Percentiles rank a stretch among this genome's conserved stretches.
These are phyloP conservation scores for Sporothrix inflata DNA, from an alignment of 2,329 filamentous ascomycete species.

Conservation along the genomic window DNA sequence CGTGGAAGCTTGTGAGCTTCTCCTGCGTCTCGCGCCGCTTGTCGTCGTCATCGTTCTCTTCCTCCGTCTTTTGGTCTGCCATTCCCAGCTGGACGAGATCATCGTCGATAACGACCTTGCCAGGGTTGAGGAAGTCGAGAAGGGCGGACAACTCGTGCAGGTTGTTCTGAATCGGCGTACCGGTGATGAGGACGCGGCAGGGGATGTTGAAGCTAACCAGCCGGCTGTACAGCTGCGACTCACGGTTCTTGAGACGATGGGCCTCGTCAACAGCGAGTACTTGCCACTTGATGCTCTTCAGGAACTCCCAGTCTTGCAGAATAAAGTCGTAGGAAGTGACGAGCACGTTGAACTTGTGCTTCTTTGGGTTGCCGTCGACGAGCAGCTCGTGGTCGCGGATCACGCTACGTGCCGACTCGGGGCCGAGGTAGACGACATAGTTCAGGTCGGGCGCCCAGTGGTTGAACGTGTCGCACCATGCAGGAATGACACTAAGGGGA, in stretches of 20 bases:
- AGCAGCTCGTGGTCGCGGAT: constrained; percentile 91
- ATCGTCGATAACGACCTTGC: constrained; percentile 85
- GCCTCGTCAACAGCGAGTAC: constrained; percentile 96
- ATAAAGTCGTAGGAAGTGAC: constrained; percentile 98
- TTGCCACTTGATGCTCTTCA: constrained; percentile 95
- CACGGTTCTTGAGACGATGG: constrained; percentile 93
- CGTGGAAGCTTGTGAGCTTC: constrained; percentile 84
- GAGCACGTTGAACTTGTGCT: constrained; percentile 95
- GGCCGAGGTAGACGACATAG: constrained; percentile 95
- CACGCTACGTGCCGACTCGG: constrained; percentile 79
- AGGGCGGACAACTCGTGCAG: constrained; percentile 88
- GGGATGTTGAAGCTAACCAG: constrained; percentile 85
- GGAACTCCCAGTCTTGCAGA: constrained; percentile 78
- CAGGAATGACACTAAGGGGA: constrained; percentile 92
- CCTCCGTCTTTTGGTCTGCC: constrained; percentile 39
- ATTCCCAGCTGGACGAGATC: constrained; percentile 78
- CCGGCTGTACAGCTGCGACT: constrained; percentile 88
- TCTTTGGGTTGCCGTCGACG: constrained; percentile 80
- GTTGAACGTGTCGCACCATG: constrained; percentile 98
- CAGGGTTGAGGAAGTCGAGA: constrained; percentile 97
- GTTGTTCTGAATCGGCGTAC: constrained; percentile 97
- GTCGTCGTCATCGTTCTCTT: constrained; percentile 42
- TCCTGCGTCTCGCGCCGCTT: constrained; percentile 76
- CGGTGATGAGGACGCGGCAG: constrained; percentile 89
- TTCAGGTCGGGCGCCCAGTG: constrained; percentile 95